Evolutionary conservation across 352 stramenopile species (phyloP), one percentile per base, ranked within the genome.

Genomic region (Pythium vanterpoolii): DNA sequence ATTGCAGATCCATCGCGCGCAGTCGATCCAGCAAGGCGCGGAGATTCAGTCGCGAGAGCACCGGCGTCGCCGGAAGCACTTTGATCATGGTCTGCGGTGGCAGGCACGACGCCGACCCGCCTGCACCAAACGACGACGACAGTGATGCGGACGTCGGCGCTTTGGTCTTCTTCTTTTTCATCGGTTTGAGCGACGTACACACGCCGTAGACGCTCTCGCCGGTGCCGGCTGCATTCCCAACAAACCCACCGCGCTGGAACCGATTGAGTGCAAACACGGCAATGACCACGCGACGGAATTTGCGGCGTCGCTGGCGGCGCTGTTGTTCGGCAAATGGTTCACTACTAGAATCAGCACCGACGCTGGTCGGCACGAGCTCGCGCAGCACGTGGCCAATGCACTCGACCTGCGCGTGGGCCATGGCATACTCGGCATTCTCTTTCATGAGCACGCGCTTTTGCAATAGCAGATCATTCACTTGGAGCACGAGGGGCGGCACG

Each of bases 251-350:
- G 18, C 68, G 64, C 31, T 71, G 72, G 21, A 90, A 69, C 4
- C 81, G 68, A 56, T 90, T 90, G 27, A 78, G 51, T n/a, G 81
- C 81, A 72, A 90, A 87, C 10, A 90, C 76, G 0, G 76, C 77
- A 47, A 86, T 71, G 3, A 88, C 68, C 4, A 77, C 77, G 18
- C 68, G 75, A 5, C 81, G 75, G 30, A 90, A 90, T 13, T 24
- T 21, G 5, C 48, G 23, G 18, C 42, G 27, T 3, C 58, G 18
- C 18, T 46, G 40, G 0, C 50, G 42, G 2, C 58, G 48, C 33
- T 59, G 58, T 23, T 55, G 58, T 42, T 65, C 58, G 4, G 30
- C 40, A 43, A 53, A 53, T 27, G 43, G 54, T 9, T 63, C 56
- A 18, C 16, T 33, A 28, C 3, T 44, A 11, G n/a, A n/a, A n/a